Percentiles rank a stretch among this genome's conserved stretches.
phyloP scores from a whole-genome alignment of 164 flowering plant species.

The Hamamelis virginiana region DNA sequence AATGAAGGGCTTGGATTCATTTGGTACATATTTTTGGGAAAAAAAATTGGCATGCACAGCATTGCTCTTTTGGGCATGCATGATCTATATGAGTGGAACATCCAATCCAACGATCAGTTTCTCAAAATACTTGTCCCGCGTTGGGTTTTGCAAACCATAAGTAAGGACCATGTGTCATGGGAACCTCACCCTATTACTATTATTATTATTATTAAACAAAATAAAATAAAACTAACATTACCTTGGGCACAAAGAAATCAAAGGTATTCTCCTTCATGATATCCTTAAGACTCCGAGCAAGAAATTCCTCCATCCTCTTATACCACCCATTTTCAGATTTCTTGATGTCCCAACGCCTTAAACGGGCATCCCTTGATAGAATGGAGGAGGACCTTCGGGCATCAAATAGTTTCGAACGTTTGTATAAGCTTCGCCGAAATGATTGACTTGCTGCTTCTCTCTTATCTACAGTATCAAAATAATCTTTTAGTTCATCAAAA shows the following conservation, averaged over 20 bases:
- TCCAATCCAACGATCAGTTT: too few relatives aligned
- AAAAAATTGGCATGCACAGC: too few relatives aligned
- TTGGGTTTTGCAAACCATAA: too few relatives aligned
- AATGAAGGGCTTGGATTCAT: too few relatives aligned
- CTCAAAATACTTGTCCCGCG: too few relatives aligned
- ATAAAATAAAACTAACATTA: slow-evolving; percentile 23
- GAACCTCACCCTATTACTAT: too few relatives aligned
- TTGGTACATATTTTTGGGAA: too few relatives aligned
- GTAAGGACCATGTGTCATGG: too few relatives aligned
- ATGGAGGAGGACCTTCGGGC: slow-evolving; percentile 78
- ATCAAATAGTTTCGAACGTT: slow-evolving; percentile 76
- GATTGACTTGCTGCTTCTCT: slow-evolving; percentile 61
- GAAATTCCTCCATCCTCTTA: slow-evolving; percentile 74
- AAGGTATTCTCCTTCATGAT: slow-evolving; percentile 85
- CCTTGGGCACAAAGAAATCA: slow-evolving; percentile 92
- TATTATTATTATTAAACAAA: too few relatives aligned
- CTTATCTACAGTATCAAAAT: slow-evolving; percentile 54
- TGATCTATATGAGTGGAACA: too few relatives aligned
- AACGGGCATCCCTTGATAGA: slow-evolving; percentile 84
- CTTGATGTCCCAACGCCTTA: slow-evolving; percentile 70
- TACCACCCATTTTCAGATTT: slow-evolving; percentile 76
- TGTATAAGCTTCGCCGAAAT: slow-evolving; percentile 70
- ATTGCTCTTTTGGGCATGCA: too few relatives aligned
- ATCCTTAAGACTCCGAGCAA: slow-evolving; percentile 63
- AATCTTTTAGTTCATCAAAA: slow-evolving; percentile 51